Conservation (phyloP, 768 basidiomycete genomes). For the Xanthoconium stramineum region DNA sequence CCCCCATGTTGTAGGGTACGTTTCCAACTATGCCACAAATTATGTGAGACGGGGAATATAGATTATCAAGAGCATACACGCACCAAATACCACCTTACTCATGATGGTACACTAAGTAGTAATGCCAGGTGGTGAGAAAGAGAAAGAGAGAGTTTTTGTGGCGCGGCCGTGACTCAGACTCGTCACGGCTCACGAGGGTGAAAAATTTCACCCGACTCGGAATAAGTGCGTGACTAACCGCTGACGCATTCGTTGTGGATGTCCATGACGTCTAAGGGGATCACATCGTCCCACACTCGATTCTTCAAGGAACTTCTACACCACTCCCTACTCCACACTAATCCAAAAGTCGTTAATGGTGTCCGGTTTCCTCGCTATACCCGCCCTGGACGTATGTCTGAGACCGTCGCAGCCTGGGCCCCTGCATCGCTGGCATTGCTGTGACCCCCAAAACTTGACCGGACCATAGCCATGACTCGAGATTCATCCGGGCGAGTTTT, state of each 20-base stretch:
- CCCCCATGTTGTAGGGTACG: constrained; percentile 88
- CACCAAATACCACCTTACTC: constrained; percentile 77
- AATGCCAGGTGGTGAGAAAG: neutral
- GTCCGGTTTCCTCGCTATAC: neutral
- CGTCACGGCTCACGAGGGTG: neutral
- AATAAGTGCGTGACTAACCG: neutral
- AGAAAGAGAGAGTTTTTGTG: constrained; percentile 2
- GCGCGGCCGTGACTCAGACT: constrained; percentile 16
- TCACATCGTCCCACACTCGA: neutral
- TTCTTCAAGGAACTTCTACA: constrained; percentile 2
- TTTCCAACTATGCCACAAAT: constrained; percentile 59
- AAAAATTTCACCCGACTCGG: too few species aligned
- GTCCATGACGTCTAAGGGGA: neutral
- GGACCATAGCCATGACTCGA: neutral
- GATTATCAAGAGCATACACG: constrained; percentile 20
- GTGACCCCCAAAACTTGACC: neutral
- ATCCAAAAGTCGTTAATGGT: neutral
- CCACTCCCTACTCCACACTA: neutral
- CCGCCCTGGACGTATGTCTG: neutral
- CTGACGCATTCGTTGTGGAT: neutral
- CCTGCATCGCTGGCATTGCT: neutral
- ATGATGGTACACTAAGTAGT: constrained; percentile 27
- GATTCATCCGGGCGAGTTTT: too few species aligned
- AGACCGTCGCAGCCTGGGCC: too few species aligned
- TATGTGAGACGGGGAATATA: neutral